phyloP scores from a whole-genome alignment of 78 protist species.

The Speleostelium caveatum region DNA sequence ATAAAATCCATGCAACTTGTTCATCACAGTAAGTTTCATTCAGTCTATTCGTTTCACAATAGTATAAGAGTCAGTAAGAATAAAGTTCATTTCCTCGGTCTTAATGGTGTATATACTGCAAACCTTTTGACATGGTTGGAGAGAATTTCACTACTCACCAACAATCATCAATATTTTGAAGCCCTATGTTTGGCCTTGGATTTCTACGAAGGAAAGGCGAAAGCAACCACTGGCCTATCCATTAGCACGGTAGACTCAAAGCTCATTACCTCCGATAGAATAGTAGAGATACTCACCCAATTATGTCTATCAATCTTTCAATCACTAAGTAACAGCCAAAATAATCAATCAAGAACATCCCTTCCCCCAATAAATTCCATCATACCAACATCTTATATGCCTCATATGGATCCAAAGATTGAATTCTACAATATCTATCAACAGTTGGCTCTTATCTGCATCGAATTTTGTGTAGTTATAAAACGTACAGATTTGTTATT shows the following conservation, averaged over 20 bases:
- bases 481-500: constrained; percentile 60
- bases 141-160: constrained; percentile 16
- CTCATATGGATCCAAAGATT: constrained; percentile 19
- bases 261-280: constrained; percentile 28
- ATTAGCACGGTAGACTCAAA: constrained; percentile 19
- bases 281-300: constrained; percentile 60
- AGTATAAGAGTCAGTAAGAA: constrained; percentile 19
- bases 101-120: constrained; percentile 48
- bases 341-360: background rate
- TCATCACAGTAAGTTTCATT: constrained; percentile 42
- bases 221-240: constrained; percentile 71
- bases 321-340: background rate
- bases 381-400: constrained; percentile 23
- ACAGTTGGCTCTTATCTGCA: constrained; percentile 47
- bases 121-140: constrained; percentile 76
- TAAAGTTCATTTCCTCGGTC: constrained; percentile 47
- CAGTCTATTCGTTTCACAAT: constrained; percentile 58
- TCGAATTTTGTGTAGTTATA: constrained; percentile 63
- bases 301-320: constrained; percentile 34
- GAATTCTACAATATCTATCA: constrained; percentile 24
- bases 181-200: constrained; percentile 71
- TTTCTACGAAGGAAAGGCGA: constrained; percentile 77
- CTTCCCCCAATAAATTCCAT: background rate
- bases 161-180: constrained; percentile 51
- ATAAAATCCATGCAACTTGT: constrained; percentile 60